Evolutionary conservation across 1,284 basidiomycete species (phyloP), one percentile per base, ranked within the genome.

Genomic region (Phlebopus sp.): DNA sequence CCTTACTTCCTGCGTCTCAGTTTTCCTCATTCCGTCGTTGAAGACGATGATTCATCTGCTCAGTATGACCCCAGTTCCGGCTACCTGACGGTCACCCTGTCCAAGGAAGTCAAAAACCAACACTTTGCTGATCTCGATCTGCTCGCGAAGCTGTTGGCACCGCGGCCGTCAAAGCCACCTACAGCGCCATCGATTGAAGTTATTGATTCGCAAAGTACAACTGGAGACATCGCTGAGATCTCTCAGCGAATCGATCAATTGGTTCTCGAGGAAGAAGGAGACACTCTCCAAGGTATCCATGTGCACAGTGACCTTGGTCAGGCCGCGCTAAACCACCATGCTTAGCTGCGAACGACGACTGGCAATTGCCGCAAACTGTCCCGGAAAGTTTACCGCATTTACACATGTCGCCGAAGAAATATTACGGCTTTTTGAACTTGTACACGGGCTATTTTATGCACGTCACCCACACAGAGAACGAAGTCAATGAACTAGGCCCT

Each of bases 1-100:
- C 88, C 88, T 4, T 92, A 91, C 61, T 91, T 86, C 59, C 74
- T 92, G 47, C 83, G 88, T 3, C 74, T 92, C 51, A 81, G 81
- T 58, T 87, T 92, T 60, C 71, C 83, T 25, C 74, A 81, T 59
- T 55, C 75, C 1, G 56, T 81, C 50, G 59, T 81, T 31, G 88
- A 90, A 55, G 88, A 91, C 55, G 84, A 88, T 50, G 66, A 70
- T 21, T 83, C 87, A 17, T 78, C 78, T 25, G 89, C 88, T 2
- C 62, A 71, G 54, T 92, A 91, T 59, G 84, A 91, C 62, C 79
- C 88, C 32, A 73, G 75, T 37, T 76, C 82, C 18, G 89, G 88
- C 10, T 79, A 82, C 60, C 71, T 92, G 55, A 84, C 77, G 18
- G 71, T 90, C 40, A 82, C 78, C 8, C 67, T 92, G 46, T 79